Percentiles rank a stretch among this genome's conserved stretches.
Evolutionary conservation across 345 rosid species (phyloP).

Genomic region (Leavenworthia alabamica): DNA sequence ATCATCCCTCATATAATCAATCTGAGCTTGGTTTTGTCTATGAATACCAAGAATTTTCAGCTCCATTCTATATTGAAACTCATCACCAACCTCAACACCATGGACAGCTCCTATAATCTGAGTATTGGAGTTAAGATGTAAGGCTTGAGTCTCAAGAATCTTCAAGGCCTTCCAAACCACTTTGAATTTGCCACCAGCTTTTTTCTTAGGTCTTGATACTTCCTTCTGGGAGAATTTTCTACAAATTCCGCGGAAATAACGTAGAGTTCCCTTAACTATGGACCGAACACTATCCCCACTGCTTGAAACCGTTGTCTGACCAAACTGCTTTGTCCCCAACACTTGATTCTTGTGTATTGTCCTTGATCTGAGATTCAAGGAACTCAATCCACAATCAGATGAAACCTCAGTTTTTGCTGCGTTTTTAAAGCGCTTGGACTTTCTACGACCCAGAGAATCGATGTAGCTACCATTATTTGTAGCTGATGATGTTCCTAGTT

Average conservation of each 20-base stretch:
- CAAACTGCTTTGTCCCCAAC: constrained; percentile 33
- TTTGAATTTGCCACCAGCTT: constrained; percentile 27
- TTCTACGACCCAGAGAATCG: constrained; percentile 13
- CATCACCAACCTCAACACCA: constrained; percentile 81
- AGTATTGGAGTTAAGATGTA: constrained; percentile 32
- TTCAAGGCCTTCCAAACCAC: constrained; percentile 53
- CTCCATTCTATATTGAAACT: constrained; percentile 68
- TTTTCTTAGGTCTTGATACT: constrained; percentile 42
- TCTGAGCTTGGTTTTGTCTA: constrained; percentile 54
- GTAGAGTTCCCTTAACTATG: constrained; percentile 63
- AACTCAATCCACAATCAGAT: constrained; percentile 38
- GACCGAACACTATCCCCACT: constrained; percentile 32
- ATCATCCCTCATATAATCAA: constrained; percentile 48
- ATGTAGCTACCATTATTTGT: constrained; percentile 30
- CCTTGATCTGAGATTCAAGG: constrained; percentile 7
- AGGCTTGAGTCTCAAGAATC: constrained; percentile 43
- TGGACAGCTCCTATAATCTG: constrained; percentile 57
- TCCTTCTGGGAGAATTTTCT: constrained; percentile 61
- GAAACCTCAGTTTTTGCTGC: constrained; percentile 49
- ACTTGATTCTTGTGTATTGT: constrained; percentile 1
- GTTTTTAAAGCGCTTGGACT: constrained; percentile 42
- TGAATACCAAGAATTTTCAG: constrained; percentile 68
- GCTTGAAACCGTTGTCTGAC: constrained; percentile 37
- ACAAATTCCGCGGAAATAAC: constrained; percentile 48
- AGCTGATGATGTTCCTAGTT: constrained; percentile 12